These are phyloP conservation scores for Byssochlamys sp. DNA, from an alignment of 2,329 filamentous ascomycete species.

Conservation along the genomic window DNA sequence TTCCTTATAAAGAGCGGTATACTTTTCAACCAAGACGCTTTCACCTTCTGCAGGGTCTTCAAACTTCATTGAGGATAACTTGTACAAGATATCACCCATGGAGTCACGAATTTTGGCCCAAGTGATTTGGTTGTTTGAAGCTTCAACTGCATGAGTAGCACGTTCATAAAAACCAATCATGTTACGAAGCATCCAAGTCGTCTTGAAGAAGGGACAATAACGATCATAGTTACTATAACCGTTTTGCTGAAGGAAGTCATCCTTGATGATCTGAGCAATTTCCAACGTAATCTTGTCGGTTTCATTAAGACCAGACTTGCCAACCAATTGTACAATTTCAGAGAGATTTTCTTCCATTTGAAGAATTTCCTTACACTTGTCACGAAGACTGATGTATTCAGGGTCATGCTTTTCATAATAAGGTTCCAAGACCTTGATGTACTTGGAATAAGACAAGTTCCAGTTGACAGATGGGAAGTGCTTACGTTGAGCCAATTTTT, in stretches of 20 bases:
- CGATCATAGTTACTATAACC: conserved; percentile 98
- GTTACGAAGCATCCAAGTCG: too few relatives aligned
- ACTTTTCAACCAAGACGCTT: too few relatives aligned
- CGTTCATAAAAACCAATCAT: too few relatives aligned
- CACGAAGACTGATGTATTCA: conserved; percentile 83
- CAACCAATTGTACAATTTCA: conserved; percentile 95
- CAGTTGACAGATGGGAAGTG: conserved; percentile 99
- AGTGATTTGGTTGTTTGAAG: too few relatives aligned
- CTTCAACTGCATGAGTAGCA: too few relatives aligned
- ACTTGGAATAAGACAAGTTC: conserved; percentile 88
- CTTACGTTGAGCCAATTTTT: conserved; percentile 97
- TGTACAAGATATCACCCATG: too few relatives aligned
- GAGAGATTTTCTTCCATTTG: conserved; percentile 94
- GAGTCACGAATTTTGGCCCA: too few relatives aligned
- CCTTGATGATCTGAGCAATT: conserved; percentile 89
- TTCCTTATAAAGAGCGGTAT: too few relatives aligned
- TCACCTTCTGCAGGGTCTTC: too few relatives aligned
- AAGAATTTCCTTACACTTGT: conserved; percentile 86
- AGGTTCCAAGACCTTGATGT: conserved; percentile 76
- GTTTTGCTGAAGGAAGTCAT: conserved; percentile 98
- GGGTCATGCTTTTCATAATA: conserved; percentile 90
- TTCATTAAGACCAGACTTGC: conserved; percentile 91
- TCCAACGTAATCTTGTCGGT: conserved; percentile 97
- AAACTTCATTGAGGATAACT: too few relatives aligned
- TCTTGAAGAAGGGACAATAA: conserved; percentile 99